Conservation (phyloP, 2,329 filamentous ascomycete species). For the Neofusicoccum cordaticola region DNA sequence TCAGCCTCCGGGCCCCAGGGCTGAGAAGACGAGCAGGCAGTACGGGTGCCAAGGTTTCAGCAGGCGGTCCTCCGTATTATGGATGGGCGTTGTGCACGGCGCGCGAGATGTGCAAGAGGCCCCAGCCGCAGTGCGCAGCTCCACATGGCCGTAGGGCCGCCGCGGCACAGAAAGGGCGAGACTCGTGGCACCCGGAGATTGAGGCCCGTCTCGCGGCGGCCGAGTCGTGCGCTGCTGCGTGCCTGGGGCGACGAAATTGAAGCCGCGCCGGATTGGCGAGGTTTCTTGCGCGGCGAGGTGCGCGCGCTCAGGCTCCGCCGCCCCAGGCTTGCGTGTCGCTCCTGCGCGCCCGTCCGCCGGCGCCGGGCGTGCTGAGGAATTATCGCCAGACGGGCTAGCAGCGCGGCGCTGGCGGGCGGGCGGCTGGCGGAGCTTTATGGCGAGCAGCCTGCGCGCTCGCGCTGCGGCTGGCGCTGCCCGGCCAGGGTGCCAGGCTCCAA, state of each 20-base stretch:
- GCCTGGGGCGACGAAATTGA: slow-evolving; percentile 2
- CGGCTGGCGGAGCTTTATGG: background rate
- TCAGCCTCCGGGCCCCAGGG: background rate
- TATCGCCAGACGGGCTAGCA: background rate
- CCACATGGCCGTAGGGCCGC: background rate
- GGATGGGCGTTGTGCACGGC: background rate
- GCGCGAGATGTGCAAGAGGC: background rate
- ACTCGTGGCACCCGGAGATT: slow-evolving; percentile 13
- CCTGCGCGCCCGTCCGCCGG: background rate
- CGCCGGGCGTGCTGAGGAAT: background rate
- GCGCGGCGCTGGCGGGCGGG: background rate
- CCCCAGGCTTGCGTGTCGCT: background rate
- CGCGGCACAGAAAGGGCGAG: slow-evolving; percentile 1
- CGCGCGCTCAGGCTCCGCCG: background rate
- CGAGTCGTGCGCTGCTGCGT: slow-evolving; percentile 1
- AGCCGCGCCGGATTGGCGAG: background rate
- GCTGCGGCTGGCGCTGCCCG: background rate
- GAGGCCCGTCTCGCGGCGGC: background rate
- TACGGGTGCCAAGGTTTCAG: slow-evolving; percentile 11
- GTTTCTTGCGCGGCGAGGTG: background rate
- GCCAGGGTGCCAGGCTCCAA: background rate
- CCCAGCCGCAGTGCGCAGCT: background rate
- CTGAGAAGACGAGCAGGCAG: background rate
- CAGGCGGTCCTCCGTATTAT: slow-evolving; percentile 11
- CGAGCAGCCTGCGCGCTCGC: background rate